Evolutionary conservation across 768 basidiomycete species (phyloP), one percentile per base, ranked within the genome.

Genomic region (Phallus indusiatus): DNA sequence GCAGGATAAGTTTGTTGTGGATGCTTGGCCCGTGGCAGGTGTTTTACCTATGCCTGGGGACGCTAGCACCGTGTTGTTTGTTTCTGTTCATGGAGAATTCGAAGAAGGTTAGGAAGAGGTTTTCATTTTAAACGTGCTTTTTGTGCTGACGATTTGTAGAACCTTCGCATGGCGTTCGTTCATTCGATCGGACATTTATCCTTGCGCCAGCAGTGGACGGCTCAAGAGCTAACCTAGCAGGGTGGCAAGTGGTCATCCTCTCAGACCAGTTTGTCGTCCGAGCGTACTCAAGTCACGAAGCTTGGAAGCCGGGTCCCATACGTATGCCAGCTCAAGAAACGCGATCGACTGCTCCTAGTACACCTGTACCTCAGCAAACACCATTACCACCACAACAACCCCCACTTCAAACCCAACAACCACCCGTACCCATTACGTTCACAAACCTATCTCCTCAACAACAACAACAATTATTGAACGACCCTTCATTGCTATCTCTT

Each of bases 131-230:
- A 20, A 35, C 18, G 57, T 64, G 18, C n/a, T 47, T 37, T 28
- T 63, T 36, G 60, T 37, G 21, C 33, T 24, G 49, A 22, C 2
- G 46, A 33, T 52, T 50, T 58, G n/a, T 64, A 89, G 86, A 81
- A 64, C 85, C 86, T 24, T 76, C 83, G 9, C 81, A 82, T 56
- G 94, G 93, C 11, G 73, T 92, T 21, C 82, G 95, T 50, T 95
- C 94, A 20, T 99, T 99, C 71, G 93, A 96, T 69, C 81, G 96
- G 59, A 85, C 90, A 0, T 94, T 98, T 67, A 79, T 98, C 56
- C 75, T 99, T 22, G 83, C 85, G 5, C 87, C 88, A 42, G 86
- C 94, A 2, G 72, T 83, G 22, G 83, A 86, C 54, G 88, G 85
- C 24, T 94, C 94, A 65, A 85, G 94, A 36, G 93, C 95, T 3